Evolutionary conservation across 768 basidiomycete species (phyloP).

Genomic region (Suillus subalutaceus): DNA sequence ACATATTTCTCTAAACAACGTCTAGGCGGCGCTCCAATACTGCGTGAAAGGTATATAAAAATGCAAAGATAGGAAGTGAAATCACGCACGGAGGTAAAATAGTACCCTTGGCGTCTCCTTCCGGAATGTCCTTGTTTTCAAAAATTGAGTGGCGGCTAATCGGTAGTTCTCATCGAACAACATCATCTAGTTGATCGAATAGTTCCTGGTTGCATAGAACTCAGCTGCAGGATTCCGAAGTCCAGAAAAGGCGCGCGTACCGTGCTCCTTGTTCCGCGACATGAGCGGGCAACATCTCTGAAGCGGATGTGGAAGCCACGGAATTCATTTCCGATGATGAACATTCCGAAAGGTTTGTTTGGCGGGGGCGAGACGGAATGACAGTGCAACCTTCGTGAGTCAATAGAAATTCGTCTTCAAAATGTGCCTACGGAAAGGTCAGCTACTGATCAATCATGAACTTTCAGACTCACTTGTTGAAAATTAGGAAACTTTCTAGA

Average conservation of each 20-base stretch:
- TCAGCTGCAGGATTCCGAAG: not conserved
- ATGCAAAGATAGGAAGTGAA: not conserved
- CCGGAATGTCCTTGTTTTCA: constrained; percentile 98
- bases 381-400: constrained; percentile 95
- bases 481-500: constrained; percentile 90
- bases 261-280: constrained; percentile 97
- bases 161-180: constrained; percentile 98
- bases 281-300: constrained; percentile 95
- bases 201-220: constrained; percentile 57
- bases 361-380: constrained; percentile 95
- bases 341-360: constrained; percentile 90
- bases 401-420: constrained; percentile 99
- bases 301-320: constrained; percentile 95
- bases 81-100: constrained; percentile 82
- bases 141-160: constrained; percentile 88
- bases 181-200: constrained; percentile 94
- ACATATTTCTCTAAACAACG: constrained; percentile 98
- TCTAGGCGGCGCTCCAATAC: constrained; percentile 81
- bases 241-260: constrained; percentile 40
- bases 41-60: constrained; percentile 23
- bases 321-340: constrained; percentile 95
- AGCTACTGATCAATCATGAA: constrained; percentile 4
- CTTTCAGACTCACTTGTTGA: constrained; percentile 72
- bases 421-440: constrained; percentile 59
- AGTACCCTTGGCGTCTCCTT: constrained; percentile 96